Evolutionary conservation across 1,139 yeast species (phyloP), one percentile per base, ranked within the genome.

Genomic region (Candida labiduridarum): DNA sequence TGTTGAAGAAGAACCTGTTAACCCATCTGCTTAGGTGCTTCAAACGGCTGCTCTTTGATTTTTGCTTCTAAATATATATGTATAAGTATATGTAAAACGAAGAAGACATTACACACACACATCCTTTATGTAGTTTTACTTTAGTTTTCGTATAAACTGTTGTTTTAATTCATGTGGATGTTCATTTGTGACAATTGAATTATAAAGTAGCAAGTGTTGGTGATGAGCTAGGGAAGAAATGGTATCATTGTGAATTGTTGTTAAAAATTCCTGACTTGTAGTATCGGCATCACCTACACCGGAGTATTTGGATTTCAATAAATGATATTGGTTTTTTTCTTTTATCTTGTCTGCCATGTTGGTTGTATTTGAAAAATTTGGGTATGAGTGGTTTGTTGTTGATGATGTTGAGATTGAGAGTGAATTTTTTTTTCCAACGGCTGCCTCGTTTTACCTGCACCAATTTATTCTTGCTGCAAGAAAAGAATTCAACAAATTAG

Each of bases 261-360:
- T 65, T 12, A 61, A 38, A 49, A 71, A 73, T 58, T 69, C 68
- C 65, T 73, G 61, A 71, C 82, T 41, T 2, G 86, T 72, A 0
- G 92, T 87, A 47, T 85, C 87, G 1, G 90, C 74, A 59, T 84
- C 77, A 0, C 96, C 96, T 1, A 89, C 69, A 0, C 95, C 95
- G 29, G 84, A 70, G 60, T 85, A 84, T 56, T 87, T 80, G 27
- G 80, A 62, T 61, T 87, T 87, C 22, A 83, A 73, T 43, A 76
- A 83, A 46, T 82, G 83, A 59, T 78, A 86, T 53, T 80, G 80
- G 60, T 83, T 86, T 58, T 78, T 79, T 39, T 85, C 92, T 56
- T 87, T 75, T 10, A 84, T 74, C 66, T 85, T 84, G 59, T 87
- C 94, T 1, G 90, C 86, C 91, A 76, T 76, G 8, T 39, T 11